These are phyloP conservation scores for Pterocarpus santalinus DNA, from an alignment of 306 rosid genomes.

Conservation along the genomic window DNA sequence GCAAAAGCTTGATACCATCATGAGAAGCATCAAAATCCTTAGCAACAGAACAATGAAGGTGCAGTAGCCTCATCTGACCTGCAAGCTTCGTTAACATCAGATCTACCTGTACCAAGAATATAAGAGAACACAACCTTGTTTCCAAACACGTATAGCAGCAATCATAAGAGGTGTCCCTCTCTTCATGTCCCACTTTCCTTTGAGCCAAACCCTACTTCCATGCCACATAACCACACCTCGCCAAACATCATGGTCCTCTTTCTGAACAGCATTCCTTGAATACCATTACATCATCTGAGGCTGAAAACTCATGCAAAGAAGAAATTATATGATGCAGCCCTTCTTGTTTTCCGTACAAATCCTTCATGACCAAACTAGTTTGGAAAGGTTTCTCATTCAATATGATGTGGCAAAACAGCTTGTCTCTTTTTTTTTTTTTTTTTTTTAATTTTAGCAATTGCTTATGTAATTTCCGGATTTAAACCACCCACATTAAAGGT, in stretches of 20 bases:
- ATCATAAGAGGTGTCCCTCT: constrained; percentile 85
- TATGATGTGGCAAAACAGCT: too few species aligned
- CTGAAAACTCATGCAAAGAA: constrained; percentile 69
- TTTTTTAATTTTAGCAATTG: too few species aligned
- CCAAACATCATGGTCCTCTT: constrained; percentile 61
- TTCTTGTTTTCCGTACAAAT: constrained; percentile 11
- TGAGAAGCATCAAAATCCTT: constrained; percentile 68
- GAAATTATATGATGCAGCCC: constrained; percentile 50
- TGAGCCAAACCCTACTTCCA: constrained; percentile 73
- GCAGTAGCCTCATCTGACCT: constrained; percentile 80
- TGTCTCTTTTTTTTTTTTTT: too few species aligned
- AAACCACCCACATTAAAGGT: too few species aligned
- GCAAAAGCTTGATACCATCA: constrained; percentile 74
- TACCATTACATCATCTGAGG: constrained; percentile 64
- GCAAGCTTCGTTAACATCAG: constrained; percentile 68
- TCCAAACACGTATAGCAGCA: constrained; percentile 76
- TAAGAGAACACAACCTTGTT: constrained; percentile 69
- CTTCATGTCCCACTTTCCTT: constrained; percentile 69
- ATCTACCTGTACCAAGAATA: constrained; percentile 61
- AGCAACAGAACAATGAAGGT: constrained; percentile 81
- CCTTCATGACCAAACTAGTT: too few species aligned
- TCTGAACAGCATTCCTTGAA: constrained; percentile 71
- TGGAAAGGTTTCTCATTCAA: too few species aligned
- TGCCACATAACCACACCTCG: constrained; percentile 74
- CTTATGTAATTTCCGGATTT: too few species aligned